Percentiles rank a stretch among this genome's conserved stretches.
phyloP scores from a whole-genome alignment of 176 grass and related monocot species.

The Ampelocalamus luodianensis region DNA sequence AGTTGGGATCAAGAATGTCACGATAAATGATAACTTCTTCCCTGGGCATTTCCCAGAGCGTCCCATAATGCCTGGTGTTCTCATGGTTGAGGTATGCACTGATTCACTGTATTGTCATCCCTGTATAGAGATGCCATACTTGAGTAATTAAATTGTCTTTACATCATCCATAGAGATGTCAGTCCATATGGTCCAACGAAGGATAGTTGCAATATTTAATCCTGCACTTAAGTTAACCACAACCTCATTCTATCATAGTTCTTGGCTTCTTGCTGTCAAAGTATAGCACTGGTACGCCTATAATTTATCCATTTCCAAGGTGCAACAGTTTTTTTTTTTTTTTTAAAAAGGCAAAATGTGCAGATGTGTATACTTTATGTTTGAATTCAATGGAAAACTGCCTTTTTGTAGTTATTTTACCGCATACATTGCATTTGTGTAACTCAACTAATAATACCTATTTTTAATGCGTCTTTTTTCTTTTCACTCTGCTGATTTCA shows the following conservation, averaged over 20 bases:
- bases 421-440: neutral
- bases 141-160: too few species aligned
- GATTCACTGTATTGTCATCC: too few species aligned
- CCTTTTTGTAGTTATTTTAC: neutral
- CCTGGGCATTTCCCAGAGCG: constrained; percentile 56
- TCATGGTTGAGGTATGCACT: neutral
- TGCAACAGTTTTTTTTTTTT: neutral
- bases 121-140: too few species aligned
- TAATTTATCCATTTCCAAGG: neutral
- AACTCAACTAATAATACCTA: neutral
- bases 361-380: neutral
- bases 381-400: neutral
- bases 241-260: neutral
- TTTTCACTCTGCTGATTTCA: neutral
- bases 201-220: too few species aligned
- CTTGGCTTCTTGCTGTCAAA: neutral
- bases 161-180: too few species aligned
- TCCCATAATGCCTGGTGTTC: neutral
- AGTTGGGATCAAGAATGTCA: constrained; percentile 71
- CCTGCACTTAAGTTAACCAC: too few species aligned
- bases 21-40: constrained; percentile 90
- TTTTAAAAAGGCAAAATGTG: neutral
- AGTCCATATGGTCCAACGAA: too few species aligned
- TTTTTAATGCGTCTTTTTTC: neutral
- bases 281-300: neutral